These are phyloP conservation scores for Solanum paucissectum DNA, from an alignment of 257 asterid species.

Conservation along the genomic window DNA sequence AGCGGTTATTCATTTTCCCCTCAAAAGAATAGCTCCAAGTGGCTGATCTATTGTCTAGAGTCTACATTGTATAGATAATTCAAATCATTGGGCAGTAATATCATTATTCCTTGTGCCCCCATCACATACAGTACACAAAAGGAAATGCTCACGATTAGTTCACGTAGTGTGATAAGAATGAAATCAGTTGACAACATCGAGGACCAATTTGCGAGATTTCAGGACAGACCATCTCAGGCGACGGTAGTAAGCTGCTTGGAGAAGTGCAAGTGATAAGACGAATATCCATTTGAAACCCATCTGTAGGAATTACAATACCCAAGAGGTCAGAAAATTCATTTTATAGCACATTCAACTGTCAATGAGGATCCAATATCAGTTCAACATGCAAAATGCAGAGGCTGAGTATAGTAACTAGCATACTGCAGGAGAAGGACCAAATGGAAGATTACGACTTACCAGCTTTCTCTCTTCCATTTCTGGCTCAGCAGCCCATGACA, in stretches of 20 bases:
- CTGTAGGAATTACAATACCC: conserved; percentile 15
- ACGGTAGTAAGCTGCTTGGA: conserved; percentile 55
- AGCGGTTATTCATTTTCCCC: neutral
- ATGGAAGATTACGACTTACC: conserved; percentile 17
- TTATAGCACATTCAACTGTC: neutral
- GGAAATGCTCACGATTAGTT: neutral
- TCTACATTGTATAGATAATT: neutral
- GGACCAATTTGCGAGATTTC: conserved; percentile 61
- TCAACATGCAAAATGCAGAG: neutral
- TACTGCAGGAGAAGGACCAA: neutral
- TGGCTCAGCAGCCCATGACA: conserved; percentile 79
- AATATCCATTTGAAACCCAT: conserved; percentile 72
- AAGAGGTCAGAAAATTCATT: neutral
- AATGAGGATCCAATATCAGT: neutral
- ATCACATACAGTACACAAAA: neutral
- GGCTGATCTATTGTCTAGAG: neutral
- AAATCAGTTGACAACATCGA: conserved; percentile 55
- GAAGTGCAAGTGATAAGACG: conserved; percentile 55
- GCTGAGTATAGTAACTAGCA: neutral
- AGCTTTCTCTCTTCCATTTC: conserved; percentile 77
- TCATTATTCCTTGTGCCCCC: neutral
- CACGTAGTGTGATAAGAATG: neutral
- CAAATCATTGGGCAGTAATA: neutral
- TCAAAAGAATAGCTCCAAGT: neutral
- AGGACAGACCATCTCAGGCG: conserved; percentile 56